phyloP scores from a whole-genome alignment of 352 stramenopile species.

The Phytophthora fragariae region DNA sequence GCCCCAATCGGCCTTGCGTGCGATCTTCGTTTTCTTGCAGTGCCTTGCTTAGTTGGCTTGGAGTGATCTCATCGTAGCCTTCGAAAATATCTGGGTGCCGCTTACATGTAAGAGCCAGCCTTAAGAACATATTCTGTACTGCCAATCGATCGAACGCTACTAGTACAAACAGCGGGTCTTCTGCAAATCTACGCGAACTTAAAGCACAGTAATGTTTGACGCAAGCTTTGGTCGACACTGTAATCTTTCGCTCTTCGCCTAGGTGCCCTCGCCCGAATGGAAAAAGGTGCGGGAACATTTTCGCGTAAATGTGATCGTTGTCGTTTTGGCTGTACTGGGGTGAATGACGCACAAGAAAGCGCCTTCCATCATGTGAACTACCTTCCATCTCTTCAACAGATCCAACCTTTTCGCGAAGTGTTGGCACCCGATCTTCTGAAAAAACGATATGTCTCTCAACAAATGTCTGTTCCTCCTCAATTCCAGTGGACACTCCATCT shows the following conservation, averaged over 20 bases:
- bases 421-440: too few species aligned
- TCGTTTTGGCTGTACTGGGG: not conserved
- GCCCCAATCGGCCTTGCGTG: not conserved
- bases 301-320: not conserved
- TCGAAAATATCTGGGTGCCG: not conserved
- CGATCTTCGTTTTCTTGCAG: not conserved
- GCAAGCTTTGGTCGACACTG: not conserved
- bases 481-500: too few species aligned
- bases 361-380: conserved; percentile 1
- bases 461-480: too few species aligned
- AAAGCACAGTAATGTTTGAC: not conserved
- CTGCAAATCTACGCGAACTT: not conserved
- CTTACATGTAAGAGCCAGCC: not conserved
- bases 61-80: not conserved
- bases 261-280: not conserved
- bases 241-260: not conserved
- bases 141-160: conserved; percentile 1
- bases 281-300: conserved; percentile 1
- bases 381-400: too few species aligned
- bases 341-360: not conserved
- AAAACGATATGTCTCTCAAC: too few species aligned
- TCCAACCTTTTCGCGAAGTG: too few species aligned
- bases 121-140: not conserved
- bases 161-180: not conserved
- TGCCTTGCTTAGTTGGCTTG: not conserved